Conservation (phyloP, 192 early-diverging fungal genomes). For the Rhizoclosmatium globosum region DNA sequence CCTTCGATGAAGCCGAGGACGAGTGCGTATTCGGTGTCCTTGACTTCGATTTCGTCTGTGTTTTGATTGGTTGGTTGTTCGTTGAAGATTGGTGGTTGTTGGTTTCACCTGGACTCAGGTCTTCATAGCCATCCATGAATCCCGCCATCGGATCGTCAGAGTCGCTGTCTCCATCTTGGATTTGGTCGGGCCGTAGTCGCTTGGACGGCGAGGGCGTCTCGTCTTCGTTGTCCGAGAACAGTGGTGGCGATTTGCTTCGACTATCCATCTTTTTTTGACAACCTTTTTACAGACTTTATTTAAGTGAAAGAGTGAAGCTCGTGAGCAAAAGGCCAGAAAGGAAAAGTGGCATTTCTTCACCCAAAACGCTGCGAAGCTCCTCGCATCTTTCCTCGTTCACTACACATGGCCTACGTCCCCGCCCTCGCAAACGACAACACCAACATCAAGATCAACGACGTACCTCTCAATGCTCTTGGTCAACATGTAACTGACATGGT, state of each 20-base stretch:
- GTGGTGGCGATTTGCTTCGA: slow-evolving; percentile 14
- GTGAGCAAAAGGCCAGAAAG: too few relatives aligned
- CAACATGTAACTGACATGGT: too few relatives aligned
- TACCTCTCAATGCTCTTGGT: too few relatives aligned
- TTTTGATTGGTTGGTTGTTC: not conserved
- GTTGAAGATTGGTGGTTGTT: not conserved
- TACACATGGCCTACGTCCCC: too few relatives aligned
- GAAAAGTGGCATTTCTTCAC: too few relatives aligned
- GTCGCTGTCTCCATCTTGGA: not conserved
- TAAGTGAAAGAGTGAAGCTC: too few relatives aligned
- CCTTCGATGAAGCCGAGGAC: not conserved
- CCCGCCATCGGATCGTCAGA: slow-evolving; percentile 9
- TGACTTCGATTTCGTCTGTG: slow-evolving; percentile 24
- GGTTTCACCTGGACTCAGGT: slow-evolving; percentile 7
- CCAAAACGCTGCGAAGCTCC: too few relatives aligned
- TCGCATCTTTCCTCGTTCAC: too few relatives aligned
- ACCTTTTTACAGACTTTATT: too few relatives aligned
- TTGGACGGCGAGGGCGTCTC: not conserved
- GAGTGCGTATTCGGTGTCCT: slow-evolving; percentile 19
- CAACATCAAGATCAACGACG: too few relatives aligned
- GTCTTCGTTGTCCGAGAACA: slow-evolving; percentile 25
- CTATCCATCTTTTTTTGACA: too few relatives aligned
- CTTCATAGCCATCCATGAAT: slow-evolving; percentile 16
- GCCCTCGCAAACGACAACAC: too few relatives aligned
- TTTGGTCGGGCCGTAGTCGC: not conserved